These are phyloP conservation scores for Euphorbia schlechtendalii DNA, from an alignment of 441 rosid genomes.

Conservation along the genomic window DNA sequence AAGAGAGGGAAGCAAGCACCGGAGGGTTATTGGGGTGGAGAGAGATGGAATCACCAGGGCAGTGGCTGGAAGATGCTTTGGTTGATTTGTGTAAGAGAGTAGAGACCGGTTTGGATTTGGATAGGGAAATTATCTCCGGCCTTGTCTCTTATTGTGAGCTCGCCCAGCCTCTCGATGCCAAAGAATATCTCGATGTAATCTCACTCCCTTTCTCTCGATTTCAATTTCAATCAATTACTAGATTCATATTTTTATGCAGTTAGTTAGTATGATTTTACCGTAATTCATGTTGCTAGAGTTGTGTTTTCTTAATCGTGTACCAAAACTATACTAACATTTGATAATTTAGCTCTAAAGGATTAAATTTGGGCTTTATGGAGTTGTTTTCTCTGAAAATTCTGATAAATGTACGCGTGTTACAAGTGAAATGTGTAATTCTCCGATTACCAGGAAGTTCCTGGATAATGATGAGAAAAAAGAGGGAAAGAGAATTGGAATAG, in stretches of 20 bases:
- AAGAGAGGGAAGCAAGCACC: not conserved
- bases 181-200: slow-evolving; percentile 83
- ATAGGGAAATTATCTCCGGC: slow-evolving; percentile 70
- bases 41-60: slow-evolving; percentile 60
- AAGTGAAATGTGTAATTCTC: not conserved
- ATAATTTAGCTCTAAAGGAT: not conserved
- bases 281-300: too few species aligned
- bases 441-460: not conserved
- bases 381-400: not conserved
- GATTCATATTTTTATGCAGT: not conserved
- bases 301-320: not conserved
- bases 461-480: not conserved
- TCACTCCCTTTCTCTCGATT: slow-evolving; percentile 12
- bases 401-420: not conserved
- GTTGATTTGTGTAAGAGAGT: slow-evolving; percentile 54
- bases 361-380: not conserved
- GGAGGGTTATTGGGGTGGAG: not conserved
- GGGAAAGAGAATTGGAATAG: not conserved
- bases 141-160: slow-evolving; percentile 84
- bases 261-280: too few species aligned
- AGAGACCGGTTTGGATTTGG: slow-evolving; percentile 71
- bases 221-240: not conserved
- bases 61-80: slow-evolving; percentile 74
- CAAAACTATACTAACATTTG: not conserved
- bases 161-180: slow-evolving; percentile 87